A percentile compares a stretch with the other conserved stretches of the same genome.
phyloP scores from a whole-genome alignment of 2,329 filamentous ascomycete species.

The Hypocreales sp. region DNA sequence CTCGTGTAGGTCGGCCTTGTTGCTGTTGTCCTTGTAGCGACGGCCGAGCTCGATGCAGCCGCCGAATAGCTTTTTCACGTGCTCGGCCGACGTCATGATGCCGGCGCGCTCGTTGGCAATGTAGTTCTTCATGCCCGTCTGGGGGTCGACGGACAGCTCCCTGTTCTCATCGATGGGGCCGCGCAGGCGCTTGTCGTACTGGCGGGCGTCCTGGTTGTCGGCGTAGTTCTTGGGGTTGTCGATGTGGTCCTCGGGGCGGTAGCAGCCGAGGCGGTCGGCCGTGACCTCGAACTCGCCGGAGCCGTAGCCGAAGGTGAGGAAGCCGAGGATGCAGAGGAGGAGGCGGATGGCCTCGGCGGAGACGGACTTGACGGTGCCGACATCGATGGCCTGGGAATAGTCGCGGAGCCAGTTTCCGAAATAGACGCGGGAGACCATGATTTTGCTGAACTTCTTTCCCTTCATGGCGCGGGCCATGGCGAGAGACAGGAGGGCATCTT shows the following conservation, averaged over 20 bases:
- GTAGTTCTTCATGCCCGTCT: constrained; percentile 79
- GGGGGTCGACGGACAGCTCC: constrained; percentile 64
- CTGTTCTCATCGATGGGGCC: constrained; percentile 64
- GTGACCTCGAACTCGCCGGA: constrained; percentile 78
- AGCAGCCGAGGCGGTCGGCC: constrained; percentile 66
- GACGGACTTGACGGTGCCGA: constrained; percentile 81
- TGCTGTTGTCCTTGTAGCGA: constrained; percentile 42
- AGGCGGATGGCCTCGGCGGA: constrained; percentile 84
- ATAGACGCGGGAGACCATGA: constrained; percentile 79
- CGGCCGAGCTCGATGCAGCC: constrained; percentile 69
- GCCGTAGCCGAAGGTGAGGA: constrained; percentile 76
- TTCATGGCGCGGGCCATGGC: constrained; percentile 36
- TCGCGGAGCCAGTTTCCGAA: constrained; percentile 93
- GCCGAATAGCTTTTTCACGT: constrained; percentile 60
- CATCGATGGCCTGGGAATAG: constrained; percentile 88
- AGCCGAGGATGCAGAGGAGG: constrained; percentile 75
- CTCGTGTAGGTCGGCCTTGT: constrained; percentile 65
- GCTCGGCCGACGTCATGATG: constrained; percentile 68
- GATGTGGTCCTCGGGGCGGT: constrained; percentile 61
- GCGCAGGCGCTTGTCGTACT: constrained; percentile 69
- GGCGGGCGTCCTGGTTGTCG: constrained; percentile 70
- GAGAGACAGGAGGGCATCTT: constrained; percentile 71
- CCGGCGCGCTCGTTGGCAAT: constrained; percentile 70
- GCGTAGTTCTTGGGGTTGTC: constrained; percentile 81
- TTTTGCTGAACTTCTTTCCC: constrained; percentile 73